These are phyloP conservation scores for Suillus bovinus DNA, from an alignment of 768 basidiomycete genomes.

Conservation along the genomic window DNA sequence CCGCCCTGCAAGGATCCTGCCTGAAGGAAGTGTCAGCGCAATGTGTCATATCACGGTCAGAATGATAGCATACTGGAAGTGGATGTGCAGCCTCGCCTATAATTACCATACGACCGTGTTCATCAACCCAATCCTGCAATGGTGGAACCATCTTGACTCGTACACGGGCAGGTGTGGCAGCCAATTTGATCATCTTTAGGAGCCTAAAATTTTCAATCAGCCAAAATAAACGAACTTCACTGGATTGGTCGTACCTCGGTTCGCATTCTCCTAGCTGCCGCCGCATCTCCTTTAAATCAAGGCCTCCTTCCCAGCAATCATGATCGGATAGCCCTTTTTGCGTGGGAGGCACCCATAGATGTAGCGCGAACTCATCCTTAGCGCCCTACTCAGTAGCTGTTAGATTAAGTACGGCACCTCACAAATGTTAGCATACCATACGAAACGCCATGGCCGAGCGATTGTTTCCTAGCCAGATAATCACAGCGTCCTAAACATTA, in stretches of 20 bases:
- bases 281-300: constrained; percentile 34
- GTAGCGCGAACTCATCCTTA: constrained; percentile 34
- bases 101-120: constrained; percentile 46
- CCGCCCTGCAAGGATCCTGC: constrained; percentile 55
- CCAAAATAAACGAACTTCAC: not conserved
- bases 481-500: constrained; percentile 12
- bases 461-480: constrained; percentile 25
- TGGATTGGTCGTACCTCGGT: constrained; percentile 34
- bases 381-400: constrained; percentile 35
- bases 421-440: constrained; percentile 17
- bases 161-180: constrained; percentile 34
- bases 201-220: constrained; percentile 28
- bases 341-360: constrained; percentile 31
- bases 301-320: constrained; percentile 35
- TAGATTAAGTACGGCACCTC: not conserved
- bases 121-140: constrained; percentile 51
- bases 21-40: constrained; percentile 28
- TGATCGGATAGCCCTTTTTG: constrained; percentile 28
- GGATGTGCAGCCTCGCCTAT: constrained; percentile 68
- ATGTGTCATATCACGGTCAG: not conserved
- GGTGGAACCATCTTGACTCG: constrained; percentile 39
- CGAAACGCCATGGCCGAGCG: constrained; percentile 23
- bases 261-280: constrained; percentile 33
- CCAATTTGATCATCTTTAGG: constrained; percentile 38
- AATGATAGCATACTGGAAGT: constrained; percentile 39